These are phyloP conservation scores for Ascochyta fabae DNA, from an alignment of 2,329 filamentous ascomycete species.

Conservation along the genomic window DNA sequence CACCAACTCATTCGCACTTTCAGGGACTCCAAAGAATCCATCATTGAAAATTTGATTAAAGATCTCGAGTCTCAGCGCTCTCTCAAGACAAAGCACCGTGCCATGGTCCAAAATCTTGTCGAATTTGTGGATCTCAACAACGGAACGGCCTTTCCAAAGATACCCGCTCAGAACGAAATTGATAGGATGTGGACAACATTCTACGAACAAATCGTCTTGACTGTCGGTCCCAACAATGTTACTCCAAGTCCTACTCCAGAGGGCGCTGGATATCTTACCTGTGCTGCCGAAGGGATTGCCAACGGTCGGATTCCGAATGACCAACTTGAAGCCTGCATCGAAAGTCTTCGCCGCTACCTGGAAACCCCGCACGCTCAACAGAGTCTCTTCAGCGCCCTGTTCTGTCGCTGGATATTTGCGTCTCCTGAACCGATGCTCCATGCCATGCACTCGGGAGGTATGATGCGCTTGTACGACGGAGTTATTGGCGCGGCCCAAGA, in stretches of 20 bases:
- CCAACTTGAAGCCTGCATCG: constrained; percentile 1
- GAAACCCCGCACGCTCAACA: constrained; percentile 14
- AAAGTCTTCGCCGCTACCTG: background rate
- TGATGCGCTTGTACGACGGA: constrained; percentile 3
- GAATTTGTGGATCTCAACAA: background rate
- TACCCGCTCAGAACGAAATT: background rate
- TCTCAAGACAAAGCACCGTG: background rate
- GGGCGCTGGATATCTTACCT: background rate
- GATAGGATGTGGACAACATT: background rate
- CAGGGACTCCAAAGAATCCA: background rate
- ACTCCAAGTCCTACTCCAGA: background rate
- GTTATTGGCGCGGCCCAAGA: background rate
- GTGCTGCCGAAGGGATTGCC: constrained; percentile 1
- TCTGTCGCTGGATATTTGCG: constrained; percentile 18
- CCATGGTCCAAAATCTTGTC: background rate
- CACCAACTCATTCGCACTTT: background rate
- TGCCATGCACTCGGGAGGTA: background rate
- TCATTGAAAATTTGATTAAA: background rate
- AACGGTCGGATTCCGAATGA: background rate
- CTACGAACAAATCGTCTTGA: background rate
- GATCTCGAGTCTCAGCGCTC: background rate
- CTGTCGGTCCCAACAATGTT: constrained; percentile 3
- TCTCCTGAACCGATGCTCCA: constrained; percentile 10
- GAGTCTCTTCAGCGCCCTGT: constrained; percentile 13
- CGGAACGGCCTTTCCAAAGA: background rate